These are phyloP conservation scores for Inosperma sp. DNA, from an alignment of 768 basidiomycete species.

Conservation along the genomic window DNA sequence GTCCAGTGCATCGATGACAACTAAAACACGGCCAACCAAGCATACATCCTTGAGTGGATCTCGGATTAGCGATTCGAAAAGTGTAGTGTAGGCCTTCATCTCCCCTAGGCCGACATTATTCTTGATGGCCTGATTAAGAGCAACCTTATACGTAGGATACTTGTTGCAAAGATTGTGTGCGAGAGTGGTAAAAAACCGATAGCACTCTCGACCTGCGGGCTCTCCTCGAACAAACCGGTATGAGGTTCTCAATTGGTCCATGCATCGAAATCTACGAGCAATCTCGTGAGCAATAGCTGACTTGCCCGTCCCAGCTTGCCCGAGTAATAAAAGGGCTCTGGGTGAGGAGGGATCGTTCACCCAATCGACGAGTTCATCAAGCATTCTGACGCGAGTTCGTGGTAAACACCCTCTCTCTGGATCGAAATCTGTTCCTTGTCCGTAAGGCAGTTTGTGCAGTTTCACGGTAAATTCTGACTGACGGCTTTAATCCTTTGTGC, in stretches of 20 bases:
- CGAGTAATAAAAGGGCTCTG: slow-evolving; percentile 26
- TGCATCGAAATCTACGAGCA: slow-evolving; percentile 18
- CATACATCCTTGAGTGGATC: background rate
- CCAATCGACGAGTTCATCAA: slow-evolving; percentile 25
- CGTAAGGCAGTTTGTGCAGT: background rate
- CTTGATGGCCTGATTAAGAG: slow-evolving; percentile 2
- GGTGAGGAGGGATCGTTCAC: slow-evolving; percentile 11
- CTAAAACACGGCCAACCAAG: slow-evolving; percentile 11
- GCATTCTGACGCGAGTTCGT: slow-evolving; percentile 20
- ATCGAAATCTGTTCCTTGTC: background rate
- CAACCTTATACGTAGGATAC: slow-evolving; percentile 3
- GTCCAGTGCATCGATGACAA: slow-evolving; percentile 31
- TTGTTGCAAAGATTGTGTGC: slow-evolving; percentile 23
- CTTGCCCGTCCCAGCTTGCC: slow-evolving; percentile 36
- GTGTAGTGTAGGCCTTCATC: background rate
- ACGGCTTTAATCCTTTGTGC: background rate
- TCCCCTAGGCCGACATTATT: background rate
- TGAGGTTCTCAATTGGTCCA: slow-evolving; percentile 26
- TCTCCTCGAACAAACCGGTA: slow-evolving; percentile 28
- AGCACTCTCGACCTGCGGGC: slow-evolving; percentile 5
- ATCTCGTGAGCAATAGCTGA: slow-evolving; percentile 35
- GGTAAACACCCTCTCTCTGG: background rate
- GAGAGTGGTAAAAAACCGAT: slow-evolving; percentile 29
- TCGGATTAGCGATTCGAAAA: slow-evolving; percentile 3
- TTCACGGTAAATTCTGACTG: background rate